Evolutionary conservation across 768 basidiomycete genomes (phyloP), one percentile per base, ranked within the genome.

Genomic region (Tulasnella sp.): DNA sequence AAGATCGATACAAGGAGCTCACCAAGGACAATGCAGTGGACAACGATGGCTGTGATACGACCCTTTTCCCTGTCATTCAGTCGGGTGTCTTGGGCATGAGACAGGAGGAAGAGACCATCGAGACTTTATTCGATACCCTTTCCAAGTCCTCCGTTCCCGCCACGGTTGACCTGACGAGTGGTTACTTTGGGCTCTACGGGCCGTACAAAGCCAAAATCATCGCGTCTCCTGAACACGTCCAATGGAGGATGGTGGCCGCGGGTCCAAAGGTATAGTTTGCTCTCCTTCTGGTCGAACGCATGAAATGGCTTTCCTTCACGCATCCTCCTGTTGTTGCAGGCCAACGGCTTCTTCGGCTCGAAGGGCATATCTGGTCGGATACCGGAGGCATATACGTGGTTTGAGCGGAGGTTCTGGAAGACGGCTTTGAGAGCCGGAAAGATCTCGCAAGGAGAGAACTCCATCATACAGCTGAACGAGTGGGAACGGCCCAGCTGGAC

Each of bases 321-420:
- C n/a, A n/a, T n/a, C 4, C 49, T 38, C 52, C 34, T 10, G 1
- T 46, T 22, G 24, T 24, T 30, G 15, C 59, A 97, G 92, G 92
- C 96, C 21, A 99, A 99, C 67, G 96, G 96, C 0, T 99, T 99
- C 69, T 91, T 81, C 68, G 85, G 84, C 2, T 96, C 93, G 2
- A 77, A 74, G 49, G 96, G 96, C 1, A 73, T 97, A 12, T 98
- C 94, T 9, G 85, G 89, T 11, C 80, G 91, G 59, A 92, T 99
- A 65, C 96, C 96, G 4, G 94, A 94, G 69, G 96, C 84, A 0
- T 99, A 99, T 68, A 96, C 92, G 0, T 68, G 88, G 15, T 76
- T 91, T 49, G 92, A 96, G 65, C 81, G 88, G 60, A 76, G 79
- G 24, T 99, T 99, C 68, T 86, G 66, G 67, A 54, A 31, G 5